Evolutionary conservation across 768 basidiomycete genomes (phyloP).

Genomic region (Ramaria sp.): DNA sequence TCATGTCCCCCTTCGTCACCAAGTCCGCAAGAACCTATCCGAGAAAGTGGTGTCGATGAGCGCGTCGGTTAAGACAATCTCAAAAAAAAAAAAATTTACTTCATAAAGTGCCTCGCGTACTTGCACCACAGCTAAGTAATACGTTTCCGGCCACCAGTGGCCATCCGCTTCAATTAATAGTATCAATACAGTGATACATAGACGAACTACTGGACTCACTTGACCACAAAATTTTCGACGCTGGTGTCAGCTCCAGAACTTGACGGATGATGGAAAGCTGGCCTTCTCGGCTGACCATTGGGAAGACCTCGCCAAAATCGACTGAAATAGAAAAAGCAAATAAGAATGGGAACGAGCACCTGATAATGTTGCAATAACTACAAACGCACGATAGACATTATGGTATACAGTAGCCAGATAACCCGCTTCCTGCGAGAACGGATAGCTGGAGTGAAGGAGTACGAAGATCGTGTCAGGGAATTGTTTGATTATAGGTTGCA

Average conservation of each 20-base stretch:
- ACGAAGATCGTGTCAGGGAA: conserved; percentile 52
- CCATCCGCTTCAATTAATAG: conserved; percentile 35
- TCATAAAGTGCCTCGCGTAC: conserved; percentile 50
- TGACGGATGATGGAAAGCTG: conserved; percentile 50
- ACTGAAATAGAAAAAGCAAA: conserved; percentile 20
- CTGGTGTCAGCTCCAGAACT: conserved; percentile 60
- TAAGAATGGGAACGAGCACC: not conserved
- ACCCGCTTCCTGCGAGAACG: conserved; percentile 67
- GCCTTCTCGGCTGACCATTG: conserved; percentile 49
- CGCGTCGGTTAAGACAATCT: not conserved
- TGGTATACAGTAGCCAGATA: conserved; percentile 61
- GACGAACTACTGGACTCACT: conserved; percentile 31
- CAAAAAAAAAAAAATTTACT: conserved; percentile 32
- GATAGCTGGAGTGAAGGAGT: conserved; percentile 68
- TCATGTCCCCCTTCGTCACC: conserved; percentile 38
- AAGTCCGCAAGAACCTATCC: conserved; percentile 40
- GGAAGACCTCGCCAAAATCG: conserved; percentile 74
- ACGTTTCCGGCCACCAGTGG: conserved; percentile 71
- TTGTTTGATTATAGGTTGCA: conserved; percentile 59
- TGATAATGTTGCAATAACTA: not conserved
- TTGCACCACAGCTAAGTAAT: conserved; percentile 56
- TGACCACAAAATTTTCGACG: conserved; percentile 75
- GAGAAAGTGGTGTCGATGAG: not conserved
- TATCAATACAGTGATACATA: not conserved
- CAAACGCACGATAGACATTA: conserved; percentile 45